Base-by-base conservation (phyloP, 75 land plant species). In the Cupressus sempervirens region DNA sequence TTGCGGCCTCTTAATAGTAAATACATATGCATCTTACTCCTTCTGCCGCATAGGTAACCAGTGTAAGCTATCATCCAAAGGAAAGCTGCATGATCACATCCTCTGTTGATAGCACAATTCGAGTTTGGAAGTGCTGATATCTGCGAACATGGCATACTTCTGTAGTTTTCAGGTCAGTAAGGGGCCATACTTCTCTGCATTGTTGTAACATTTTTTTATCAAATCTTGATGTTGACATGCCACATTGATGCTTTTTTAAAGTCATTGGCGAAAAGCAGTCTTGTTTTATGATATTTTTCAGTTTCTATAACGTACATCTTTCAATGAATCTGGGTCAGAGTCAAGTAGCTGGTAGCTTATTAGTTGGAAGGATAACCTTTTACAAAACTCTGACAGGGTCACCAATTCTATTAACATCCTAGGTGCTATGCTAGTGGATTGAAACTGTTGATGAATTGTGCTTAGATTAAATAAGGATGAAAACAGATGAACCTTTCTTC, bases 21-120 rank as follows among this genome's bases (percentile, higher is more conserved):
- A n/a, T 79, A 41, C 13, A 43, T 45, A 41, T 79, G 81, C 46
- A 40, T 23, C 46, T 38, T 43, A 43, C 15, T 79, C 30, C 43
- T 43, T 83, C 82, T 72, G 23, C 80, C 76, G 86, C 67, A 84
- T 89, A 97, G 99, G 98, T 97, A 56, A 97, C 99, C 32, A 94
- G 98, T 84, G 95, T 96, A 87, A 92, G 92, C 80, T 96, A 96
- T 84, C 98, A 96, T 86, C 96, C 96, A 40, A 93, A 89, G 38
- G 99, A 97, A 35, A 67, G 58, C 70, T 94, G 94, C 38, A 92
- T 97, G 96, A 77, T 97, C 52, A 98, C 97, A 81, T 92, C 97
- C 52, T 98, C 99, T n/a, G 95, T 96, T 23, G 99, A 98, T 90
- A 93, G 99, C 83, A 94, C 95, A 14, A 87, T 98, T 72, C 92